Percentiles rank a stretch among this genome's conserved stretches.
Conservation (phyloP, 805 yeast genomes). For the Brettanomyces custersianus region DNA sequence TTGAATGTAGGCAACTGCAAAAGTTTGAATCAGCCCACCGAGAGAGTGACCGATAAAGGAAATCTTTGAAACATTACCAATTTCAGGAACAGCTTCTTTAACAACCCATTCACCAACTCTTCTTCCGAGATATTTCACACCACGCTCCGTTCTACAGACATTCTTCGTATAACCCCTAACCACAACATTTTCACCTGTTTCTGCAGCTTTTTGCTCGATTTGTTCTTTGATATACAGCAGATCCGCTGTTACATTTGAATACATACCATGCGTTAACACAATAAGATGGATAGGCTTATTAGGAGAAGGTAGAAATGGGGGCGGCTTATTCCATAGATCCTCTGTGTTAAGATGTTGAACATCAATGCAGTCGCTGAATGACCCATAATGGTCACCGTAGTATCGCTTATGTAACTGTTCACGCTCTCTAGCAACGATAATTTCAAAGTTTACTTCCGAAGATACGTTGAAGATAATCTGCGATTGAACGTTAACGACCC, state of each 20-base stretch:
- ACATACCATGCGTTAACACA: slow-evolving; percentile 83
- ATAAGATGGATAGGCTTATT: slow-evolving; percentile 68
- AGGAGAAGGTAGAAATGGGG: slow-evolving; percentile 25
- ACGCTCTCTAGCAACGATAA: slow-evolving; percentile 44
- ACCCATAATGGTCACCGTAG: slow-evolving; percentile 18
- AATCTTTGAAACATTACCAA: slow-evolving; percentile 41
- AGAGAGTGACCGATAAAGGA: slow-evolving; percentile 91
- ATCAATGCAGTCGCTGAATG: slow-evolving; percentile 18
- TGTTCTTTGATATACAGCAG: slow-evolving; percentile 80
- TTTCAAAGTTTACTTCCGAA: slow-evolving; percentile 59
- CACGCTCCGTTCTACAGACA: slow-evolving; percentile 81
- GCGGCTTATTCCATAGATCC: slow-evolving; percentile 71
- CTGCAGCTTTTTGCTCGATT: slow-evolving; percentile 41
- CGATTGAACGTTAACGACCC: slow-evolving; percentile 75
- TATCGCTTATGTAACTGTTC: slow-evolving; percentile 24
- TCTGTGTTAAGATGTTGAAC: slow-evolving; percentile 52
- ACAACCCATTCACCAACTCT: slow-evolving; percentile 69
- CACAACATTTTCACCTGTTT: slow-evolving; percentile 55
- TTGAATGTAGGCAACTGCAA: slow-evolving; percentile 76
- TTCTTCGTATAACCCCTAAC: slow-evolving; percentile 81
- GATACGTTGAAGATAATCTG: slow-evolving; percentile 69
- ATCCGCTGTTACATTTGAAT: slow-evolving; percentile 84
- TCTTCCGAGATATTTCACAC: slow-evolving; percentile 75
- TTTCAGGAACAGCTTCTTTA: slow-evolving; percentile 34
- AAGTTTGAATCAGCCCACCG: slow-evolving; percentile 88